Evolutionary conservation across 176 grass and related monocot species (phyloP).

Genomic region (Dactylis glomerata): DNA sequence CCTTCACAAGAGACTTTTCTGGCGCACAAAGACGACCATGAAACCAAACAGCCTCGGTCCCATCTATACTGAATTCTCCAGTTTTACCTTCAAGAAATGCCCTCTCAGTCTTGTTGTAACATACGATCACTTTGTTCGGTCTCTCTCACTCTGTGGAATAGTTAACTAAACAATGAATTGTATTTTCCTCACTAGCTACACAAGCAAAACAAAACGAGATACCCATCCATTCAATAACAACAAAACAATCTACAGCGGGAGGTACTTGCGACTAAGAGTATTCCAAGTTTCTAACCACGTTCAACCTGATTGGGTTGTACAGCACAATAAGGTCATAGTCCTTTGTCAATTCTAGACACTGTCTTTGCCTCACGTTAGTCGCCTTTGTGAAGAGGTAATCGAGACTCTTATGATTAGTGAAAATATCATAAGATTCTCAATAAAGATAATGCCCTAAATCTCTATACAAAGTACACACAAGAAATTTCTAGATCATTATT

Average conservation of each 20-base stretch:
- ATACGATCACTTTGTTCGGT: too few relatives aligned
- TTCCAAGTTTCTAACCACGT: neutral
- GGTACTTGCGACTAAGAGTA: too few relatives aligned
- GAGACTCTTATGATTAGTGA: too few relatives aligned
- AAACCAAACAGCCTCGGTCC: neutral
- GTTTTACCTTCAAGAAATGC: rapidly evolving
- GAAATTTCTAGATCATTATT: neutral
- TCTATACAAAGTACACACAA: neutral
- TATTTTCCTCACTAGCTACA: too few relatives aligned
- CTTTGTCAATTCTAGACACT: too few relatives aligned
- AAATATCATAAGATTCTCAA: too few relatives aligned
- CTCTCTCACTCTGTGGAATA: neutral
- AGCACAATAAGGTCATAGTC: neutral
- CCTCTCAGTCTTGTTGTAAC: neutral
- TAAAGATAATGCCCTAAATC: too few relatives aligned
- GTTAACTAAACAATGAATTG: neutral
- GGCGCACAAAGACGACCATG: neutral
- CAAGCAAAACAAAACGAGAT: neutral
- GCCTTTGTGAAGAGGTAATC: too few relatives aligned
- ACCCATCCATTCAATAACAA: neutral
- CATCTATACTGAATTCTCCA: neutral
- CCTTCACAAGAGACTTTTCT: neutral
- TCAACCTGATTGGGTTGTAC: neutral
- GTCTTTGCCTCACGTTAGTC: too few relatives aligned
- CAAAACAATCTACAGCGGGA: neutral